These are phyloP conservation scores for Cladophialophora immunda DNA, from an alignment of 2,329 filamentous ascomycete genomes.

Conservation along the genomic window DNA sequence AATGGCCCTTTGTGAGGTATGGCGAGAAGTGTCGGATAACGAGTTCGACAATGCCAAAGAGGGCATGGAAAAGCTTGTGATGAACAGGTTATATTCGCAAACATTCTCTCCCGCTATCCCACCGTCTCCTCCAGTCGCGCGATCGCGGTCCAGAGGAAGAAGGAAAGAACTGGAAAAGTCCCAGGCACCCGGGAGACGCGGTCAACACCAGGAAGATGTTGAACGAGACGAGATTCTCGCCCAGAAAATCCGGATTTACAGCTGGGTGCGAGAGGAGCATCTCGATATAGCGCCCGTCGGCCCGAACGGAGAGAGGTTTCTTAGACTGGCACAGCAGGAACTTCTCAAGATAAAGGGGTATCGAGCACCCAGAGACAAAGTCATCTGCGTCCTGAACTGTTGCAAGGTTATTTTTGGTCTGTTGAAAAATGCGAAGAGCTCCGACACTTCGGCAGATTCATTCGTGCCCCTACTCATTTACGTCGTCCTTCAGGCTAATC, in stretches of 20 bases:
- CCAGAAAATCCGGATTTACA: conserved; percentile 96
- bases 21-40: conserved; percentile 92
- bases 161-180: conserved; percentile 73
- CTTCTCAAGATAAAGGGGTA: conserved; percentile 96
- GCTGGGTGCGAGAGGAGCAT: conserved; percentile 92
- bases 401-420: conserved; percentile 99
- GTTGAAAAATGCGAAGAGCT: conserved; percentile 85
- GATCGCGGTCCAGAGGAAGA: conserved; percentile 68
- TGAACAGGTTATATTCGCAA: conserved; percentile 95
- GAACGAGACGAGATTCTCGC: conserved; percentile 94
- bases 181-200: conserved; percentile 82
- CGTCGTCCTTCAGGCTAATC: conserved; percentile 91
- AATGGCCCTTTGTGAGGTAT: conserved; percentile 97
- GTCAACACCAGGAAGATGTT: conserved; percentile 97
- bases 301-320: conserved; percentile 86
- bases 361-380: conserved; percentile 95
- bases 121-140: conserved; percentile 73
- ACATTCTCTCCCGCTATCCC: conserved; percentile 96
- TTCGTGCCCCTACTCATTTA: conserved; percentile 97
- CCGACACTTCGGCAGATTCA: conserved; percentile 91
- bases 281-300: conserved; percentile 87
- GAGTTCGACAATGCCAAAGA: conserved; percentile 98
- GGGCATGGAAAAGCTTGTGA: conserved; percentile 99
- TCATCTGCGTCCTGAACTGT: conserved; percentile 97
- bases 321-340: conserved; percentile 91